Evolutionary conservation across 2,329 filamentous ascomycete species (phyloP).

Genomic region (Fusarium siculi): DNA sequence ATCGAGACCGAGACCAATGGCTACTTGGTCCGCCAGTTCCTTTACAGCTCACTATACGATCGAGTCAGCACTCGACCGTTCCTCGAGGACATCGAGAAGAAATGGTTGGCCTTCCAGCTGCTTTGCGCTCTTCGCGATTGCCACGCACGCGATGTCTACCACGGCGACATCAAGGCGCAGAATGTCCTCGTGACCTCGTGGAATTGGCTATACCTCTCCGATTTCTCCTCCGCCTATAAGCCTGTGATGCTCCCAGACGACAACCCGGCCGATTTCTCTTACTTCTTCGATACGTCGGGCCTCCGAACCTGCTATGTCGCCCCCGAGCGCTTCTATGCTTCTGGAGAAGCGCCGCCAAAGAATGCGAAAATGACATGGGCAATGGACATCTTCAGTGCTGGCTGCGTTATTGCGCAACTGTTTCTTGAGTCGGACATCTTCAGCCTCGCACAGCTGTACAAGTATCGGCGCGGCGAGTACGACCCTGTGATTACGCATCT

Average conservation of each 20-base stretch:
- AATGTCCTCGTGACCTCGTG: slow-evolving; percentile 97
- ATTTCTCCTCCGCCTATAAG: slow-evolving; percentile 96
- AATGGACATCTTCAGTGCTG: slow-evolving; percentile 98
- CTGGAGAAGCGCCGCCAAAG: slow-evolving; percentile 72
- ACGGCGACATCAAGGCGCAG: slow-evolving; percentile 98
- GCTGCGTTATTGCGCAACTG: slow-evolving; percentile 95
- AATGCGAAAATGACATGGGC: slow-evolving; percentile 79
- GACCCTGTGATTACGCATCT: slow-evolving; percentile 85
- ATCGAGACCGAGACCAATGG: slow-evolving; percentile 92
- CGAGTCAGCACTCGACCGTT: slow-evolving; percentile 96
- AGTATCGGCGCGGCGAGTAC: slow-evolving; percentile 92
- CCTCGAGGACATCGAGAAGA: slow-evolving; percentile 97
- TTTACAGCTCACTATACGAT: slow-evolving; percentile 97
- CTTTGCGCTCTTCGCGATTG: slow-evolving; percentile 93
- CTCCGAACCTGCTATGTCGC: slow-evolving; percentile 94
- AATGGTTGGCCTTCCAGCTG: slow-evolving; percentile 97
- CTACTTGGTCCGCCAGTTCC: slow-evolving; percentile 92
- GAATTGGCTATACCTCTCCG: slow-evolving; percentile 99
- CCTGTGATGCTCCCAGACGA: slow-evolving; percentile 93
- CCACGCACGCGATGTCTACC: slow-evolving; percentile 87
- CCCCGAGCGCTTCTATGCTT: slow-evolving; percentile 86
- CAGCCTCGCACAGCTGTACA: slow-evolving; percentile 94
- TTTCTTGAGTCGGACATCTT: slow-evolving; percentile 98
- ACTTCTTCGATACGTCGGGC: slow-evolving; percentile 95
- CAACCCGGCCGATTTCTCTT: slow-evolving; percentile 96